Base-by-base conservation (phyloP, 352 stramenopile genomes). In the Elongisporangium prolatum region DNA sequence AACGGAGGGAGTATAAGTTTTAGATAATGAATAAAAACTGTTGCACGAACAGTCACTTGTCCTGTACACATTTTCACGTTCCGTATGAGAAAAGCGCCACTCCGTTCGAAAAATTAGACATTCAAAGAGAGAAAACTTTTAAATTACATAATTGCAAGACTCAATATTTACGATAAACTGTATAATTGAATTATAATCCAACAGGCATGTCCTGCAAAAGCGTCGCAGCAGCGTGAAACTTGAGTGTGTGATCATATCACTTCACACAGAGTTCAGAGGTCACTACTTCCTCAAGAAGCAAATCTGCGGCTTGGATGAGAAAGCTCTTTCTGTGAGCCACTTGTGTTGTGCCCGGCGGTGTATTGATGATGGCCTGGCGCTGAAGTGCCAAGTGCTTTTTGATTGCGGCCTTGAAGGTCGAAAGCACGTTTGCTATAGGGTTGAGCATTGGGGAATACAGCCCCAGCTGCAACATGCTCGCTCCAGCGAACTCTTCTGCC, bases 361-460 rank as follows among this genome's bases (percentile, higher is more conserved):
- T 57, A 8, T 10, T 14, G 11, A 58, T 16, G 16, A 65, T 58
- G 0, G 37, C 34, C 3, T 48, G 17, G 4, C 28, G 25, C 4
- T 50, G 18, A 11, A 49, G n/a, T 3, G 37, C 21, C 22, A 62
- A 53, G 49, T 59, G 61, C 4, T 2, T 20, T 21, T 65, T 66
- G 2, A 64, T 51, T 0, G 13, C 21, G 0, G 55, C 37, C 11
- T 69, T 63, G 17, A 63, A 60, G 1, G 55, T 17, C 1, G 57
- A 69, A 25, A 65, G 60, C 6, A 51, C 50, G n/a, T 52, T 63
- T 20, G 58, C 55, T 18, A 71, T 67, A 1, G 52, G 59, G 28
- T 67, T 67, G 1, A 67, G 40, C 55, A 62, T 63, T 1, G 56
- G 52, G 9, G 56, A 65, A 34, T 68, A 61, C 0, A 54, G 57